phyloP scores from a whole-genome alignment of 257 asterid species.

The Parsonsia alboflavescens region DNA sequence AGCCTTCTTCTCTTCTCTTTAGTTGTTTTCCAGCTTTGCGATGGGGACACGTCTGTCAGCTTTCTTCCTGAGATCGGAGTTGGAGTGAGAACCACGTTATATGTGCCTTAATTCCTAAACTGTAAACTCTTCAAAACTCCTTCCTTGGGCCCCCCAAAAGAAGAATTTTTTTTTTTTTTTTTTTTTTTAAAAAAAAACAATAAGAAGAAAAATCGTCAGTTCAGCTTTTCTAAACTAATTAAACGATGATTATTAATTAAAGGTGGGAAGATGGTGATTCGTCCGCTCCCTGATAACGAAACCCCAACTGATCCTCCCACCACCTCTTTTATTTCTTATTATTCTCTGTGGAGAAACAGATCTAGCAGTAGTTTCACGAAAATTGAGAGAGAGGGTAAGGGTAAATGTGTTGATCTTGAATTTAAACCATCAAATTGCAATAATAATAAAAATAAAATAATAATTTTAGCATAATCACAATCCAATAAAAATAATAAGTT shows the following conservation, averaged over 20 bases:
- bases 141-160: not conserved
- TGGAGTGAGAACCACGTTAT: conserved; percentile 5
- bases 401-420: too few relatives aligned
- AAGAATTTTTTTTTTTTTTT: too few relatives aligned
- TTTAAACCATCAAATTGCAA: too few relatives aligned
- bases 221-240: not conserved
- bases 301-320: not conserved
- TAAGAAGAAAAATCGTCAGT: too few relatives aligned
- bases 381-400: too few relatives aligned
- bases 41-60: not conserved
- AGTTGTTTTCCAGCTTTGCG: not conserved
- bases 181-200: too few relatives aligned
- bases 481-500: too few relatives aligned
- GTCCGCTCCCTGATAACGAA: not conserved
- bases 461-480: too few relatives aligned
- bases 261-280: not conserved
- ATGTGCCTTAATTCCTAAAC: not conserved
- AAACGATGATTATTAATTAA: not conserved
- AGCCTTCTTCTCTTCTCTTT: not conserved
- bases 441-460: too few relatives aligned
- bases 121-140: not conserved
- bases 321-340: too few relatives aligned
- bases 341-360: too few relatives aligned
- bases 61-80: not conserved
- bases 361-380: too few relatives aligned